Evolutionary conservation across 768 basidiomycete genomes (phyloP).

Genomic region (Mycena polygramma): DNA sequence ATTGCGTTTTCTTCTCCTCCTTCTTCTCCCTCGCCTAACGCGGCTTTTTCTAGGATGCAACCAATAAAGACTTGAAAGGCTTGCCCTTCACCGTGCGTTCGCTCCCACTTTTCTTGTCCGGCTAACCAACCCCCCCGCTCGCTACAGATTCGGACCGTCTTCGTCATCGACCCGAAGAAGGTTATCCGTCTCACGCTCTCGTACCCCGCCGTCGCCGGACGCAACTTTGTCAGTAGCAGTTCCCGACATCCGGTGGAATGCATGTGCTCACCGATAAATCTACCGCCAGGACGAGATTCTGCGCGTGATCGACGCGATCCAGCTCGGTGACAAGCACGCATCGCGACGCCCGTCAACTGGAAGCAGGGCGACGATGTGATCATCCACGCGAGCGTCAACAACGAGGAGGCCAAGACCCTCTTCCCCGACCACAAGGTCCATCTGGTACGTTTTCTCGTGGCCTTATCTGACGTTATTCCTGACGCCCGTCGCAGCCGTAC

Average conservation of each 20-base stretch:
- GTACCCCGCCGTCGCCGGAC: conserved; percentile 96
- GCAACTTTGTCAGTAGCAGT: conserved; percentile 72
- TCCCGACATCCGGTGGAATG: background rate
- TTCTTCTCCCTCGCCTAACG: no score
- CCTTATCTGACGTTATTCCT: conserved; percentile 10
- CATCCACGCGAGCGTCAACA: conserved; percentile 85
- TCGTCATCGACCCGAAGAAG: conserved; percentile 97
- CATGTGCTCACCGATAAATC: background rate
- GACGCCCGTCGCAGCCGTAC: conserved; percentile 72
- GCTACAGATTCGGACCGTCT: conserved; percentile 92
- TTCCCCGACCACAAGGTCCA: conserved; percentile 89
- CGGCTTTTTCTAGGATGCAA: conserved; percentile 71
- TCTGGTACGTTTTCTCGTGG: conserved; percentile 63
- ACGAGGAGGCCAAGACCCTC: conserved; percentile 91
- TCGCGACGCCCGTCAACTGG: conserved; percentile 97
- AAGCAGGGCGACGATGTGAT: conserved; percentile 94
- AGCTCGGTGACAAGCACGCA: conserved; percentile 88
- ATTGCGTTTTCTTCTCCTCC: no score
- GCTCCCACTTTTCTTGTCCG: background rate
- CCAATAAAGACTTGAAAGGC: conserved; percentile 88
- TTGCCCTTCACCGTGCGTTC: conserved; percentile 89
- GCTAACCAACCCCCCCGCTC: background rate
- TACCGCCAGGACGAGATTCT: conserved; percentile 59
- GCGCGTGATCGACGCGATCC: conserved; percentile 92
- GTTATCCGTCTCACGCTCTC: conserved; percentile 89